phyloP scores from a whole-genome alignment of 2,329 filamentous ascomycete genomes.

The Stachybotrys chartarum region DNA sequence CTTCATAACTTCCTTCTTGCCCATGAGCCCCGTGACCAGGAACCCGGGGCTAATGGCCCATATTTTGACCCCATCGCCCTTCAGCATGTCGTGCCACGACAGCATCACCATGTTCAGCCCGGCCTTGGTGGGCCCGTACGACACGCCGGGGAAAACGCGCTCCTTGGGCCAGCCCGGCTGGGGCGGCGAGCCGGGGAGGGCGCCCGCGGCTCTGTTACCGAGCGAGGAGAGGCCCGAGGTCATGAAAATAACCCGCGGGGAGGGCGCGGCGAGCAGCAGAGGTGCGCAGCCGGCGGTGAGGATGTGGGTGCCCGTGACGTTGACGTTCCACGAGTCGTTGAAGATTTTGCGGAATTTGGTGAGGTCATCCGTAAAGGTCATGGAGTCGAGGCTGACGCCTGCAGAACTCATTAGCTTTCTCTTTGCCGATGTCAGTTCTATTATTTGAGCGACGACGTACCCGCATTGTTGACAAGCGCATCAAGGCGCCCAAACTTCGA shows the following conservation, averaged over 20 bases:
- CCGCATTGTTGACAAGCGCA: conserved; percentile 50
- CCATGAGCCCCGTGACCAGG: conserved; percentile 36
- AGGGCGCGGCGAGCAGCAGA: conserved; percentile 31
- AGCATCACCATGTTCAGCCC: conserved; percentile 25
- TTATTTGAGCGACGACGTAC: conserved; percentile 16
- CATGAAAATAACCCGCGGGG: conserved; percentile 42
- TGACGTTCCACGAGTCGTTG: conserved; percentile 41
- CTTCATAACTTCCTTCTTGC: conserved; percentile 22
- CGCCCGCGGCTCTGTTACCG: conserved; percentile 17
- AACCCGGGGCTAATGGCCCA: conserved; percentile 41
- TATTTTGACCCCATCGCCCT: conserved; percentile 42
- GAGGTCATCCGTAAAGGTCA: conserved; percentile 13
- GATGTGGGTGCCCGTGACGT: conserved; percentile 38
- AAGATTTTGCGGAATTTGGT: conserved; percentile 29
- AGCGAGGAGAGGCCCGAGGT: conserved; percentile 35
- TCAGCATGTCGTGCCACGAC: conserved; percentile 36
- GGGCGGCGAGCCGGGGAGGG: conserved; percentile 15
- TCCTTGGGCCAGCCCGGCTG: conserved; percentile 42
- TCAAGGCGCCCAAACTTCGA: conserved; percentile 39
- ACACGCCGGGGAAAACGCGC: conserved; percentile 29
- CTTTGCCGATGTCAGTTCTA: neutral
- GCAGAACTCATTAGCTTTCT: neutral
- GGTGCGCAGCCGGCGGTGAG: conserved; percentile 32
- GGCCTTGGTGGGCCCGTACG: conserved; percentile 16
- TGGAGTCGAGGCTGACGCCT: conserved; percentile 36